A percentile compares a stretch with the other conserved stretches of the same genome.
phyloP scores from a whole-genome alignment of 163 green algal genomes.

The Prototheca cutis region DNA sequence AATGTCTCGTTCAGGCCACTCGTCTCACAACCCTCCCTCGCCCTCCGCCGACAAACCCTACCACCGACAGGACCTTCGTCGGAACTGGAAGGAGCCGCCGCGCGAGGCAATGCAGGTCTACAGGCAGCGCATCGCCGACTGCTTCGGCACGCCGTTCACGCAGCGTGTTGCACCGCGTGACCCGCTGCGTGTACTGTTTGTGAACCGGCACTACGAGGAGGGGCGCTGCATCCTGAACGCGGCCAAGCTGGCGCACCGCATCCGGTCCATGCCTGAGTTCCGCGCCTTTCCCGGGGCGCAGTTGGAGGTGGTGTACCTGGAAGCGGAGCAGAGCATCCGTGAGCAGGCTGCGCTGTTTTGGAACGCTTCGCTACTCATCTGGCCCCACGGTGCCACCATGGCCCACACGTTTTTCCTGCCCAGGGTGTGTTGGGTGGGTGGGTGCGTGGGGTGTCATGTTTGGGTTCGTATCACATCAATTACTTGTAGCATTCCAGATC shows the following conservation, averaged over 20 bases:
- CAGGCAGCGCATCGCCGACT: constrained; percentile 10
- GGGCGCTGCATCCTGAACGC: constrained; percentile 11
- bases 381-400: constrained; percentile 19
- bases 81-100: constrained; percentile 6
- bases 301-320: constrained; percentile 6
- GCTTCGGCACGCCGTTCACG: constrained; percentile 10
- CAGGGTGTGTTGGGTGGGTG: too few species aligned
- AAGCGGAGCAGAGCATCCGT: neutral
- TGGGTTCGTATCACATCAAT: too few species aligned
- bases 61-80: constrained; percentile 2
- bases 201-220: constrained; percentile 17
- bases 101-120: constrained; percentile 4
- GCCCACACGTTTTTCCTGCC: constrained; percentile 13
- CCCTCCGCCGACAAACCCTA: too few species aligned
- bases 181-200: constrained; percentile 4
- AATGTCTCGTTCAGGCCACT: too few species aligned
- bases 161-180: neutral
- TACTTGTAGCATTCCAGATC: too few species aligned
- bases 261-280: constrained; percentile 1
- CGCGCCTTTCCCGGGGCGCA: constrained; percentile 1
- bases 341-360: constrained; percentile 10
- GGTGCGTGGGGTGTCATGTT: too few species aligned
- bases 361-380: constrained; percentile 12
- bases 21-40: neutral
- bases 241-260: constrained; percentile 3